Evolutionary conservation across 345 rosid species (phyloP).

Genomic region (Salix exigua): DNA sequence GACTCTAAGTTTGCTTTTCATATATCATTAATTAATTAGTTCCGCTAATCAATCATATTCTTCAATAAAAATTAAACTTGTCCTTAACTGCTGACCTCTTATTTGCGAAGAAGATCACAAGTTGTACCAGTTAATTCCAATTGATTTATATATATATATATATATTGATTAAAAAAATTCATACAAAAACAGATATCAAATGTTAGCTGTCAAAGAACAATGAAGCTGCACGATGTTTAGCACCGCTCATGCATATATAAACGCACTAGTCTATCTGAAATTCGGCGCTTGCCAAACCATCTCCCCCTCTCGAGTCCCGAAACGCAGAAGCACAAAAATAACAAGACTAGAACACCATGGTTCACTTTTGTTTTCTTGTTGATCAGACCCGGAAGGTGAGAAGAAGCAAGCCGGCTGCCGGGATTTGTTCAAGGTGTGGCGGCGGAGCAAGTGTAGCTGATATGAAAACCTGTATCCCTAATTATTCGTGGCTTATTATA

Average conservation of each 20-base stretch:
- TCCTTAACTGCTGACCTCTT: too few species aligned
- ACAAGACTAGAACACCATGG: conserved; percentile 35
- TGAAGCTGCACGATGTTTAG: conserved; percentile 13
- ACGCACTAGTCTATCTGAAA: too few species aligned
- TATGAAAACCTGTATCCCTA: conserved; percentile 62
- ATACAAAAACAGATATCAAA: background rate
- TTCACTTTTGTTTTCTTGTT: conserved; percentile 73
- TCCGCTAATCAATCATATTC: too few species aligned
- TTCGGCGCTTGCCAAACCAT: background rate
- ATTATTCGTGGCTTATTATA: background rate
- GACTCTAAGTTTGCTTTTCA: too few species aligned
- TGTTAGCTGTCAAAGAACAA: background rate
- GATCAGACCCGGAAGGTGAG: conserved; percentile 73
- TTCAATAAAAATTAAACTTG: too few species aligned
- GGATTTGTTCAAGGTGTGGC: conserved; percentile 84
- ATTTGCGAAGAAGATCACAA: too few species aligned
- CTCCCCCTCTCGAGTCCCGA: background rate
- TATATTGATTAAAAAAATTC: too few species aligned
- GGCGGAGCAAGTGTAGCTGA: conserved; percentile 95
- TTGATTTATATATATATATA: too few species aligned
- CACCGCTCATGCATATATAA: background rate
- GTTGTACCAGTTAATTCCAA: too few species aligned
- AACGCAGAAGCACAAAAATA: background rate
- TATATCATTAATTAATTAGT: too few species aligned
- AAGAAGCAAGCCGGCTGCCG: conserved; percentile 85